Conservation (phyloP, 2,329 filamentous ascomycete species). For the Didymella segeticola region DNA sequence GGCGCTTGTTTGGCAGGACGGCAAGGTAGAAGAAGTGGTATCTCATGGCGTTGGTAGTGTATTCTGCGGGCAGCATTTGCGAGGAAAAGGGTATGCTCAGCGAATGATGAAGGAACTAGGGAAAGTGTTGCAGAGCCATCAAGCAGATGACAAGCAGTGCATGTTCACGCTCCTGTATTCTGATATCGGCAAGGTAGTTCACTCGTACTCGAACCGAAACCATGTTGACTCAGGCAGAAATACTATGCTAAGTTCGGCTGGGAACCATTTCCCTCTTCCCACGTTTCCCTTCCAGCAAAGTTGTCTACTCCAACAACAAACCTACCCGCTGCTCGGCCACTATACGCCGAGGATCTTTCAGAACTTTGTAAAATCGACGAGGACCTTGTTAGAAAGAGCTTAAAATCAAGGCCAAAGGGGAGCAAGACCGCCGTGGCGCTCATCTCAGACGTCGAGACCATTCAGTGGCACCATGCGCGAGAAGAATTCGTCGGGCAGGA, state of each 20-base stretch:
- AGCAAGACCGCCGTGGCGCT: constrained; percentile 67
- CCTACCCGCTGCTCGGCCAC: constrained; percentile 44
- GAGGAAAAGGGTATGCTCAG: constrained; percentile 77
- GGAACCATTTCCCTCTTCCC: constrained; percentile 74
- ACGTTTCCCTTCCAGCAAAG: constrained; percentile 57
- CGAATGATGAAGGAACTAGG: constrained; percentile 78
- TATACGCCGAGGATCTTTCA: constrained; percentile 68
- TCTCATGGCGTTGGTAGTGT: constrained; percentile 81
- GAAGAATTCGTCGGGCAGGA: constrained; percentile 78
- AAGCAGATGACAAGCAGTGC: constrained; percentile 51
- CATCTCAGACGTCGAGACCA: constrained; percentile 69
- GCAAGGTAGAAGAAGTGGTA: constrained; percentile 62
- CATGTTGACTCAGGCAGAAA: constrained; percentile 74
- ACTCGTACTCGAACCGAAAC: constrained; percentile 56
- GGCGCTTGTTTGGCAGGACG: constrained; percentile 54
- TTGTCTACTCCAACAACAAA: not conserved
- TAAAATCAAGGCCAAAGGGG: constrained; percentile 52
- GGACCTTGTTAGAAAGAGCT: constrained; percentile 61
- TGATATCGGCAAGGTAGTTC: constrained; percentile 70
- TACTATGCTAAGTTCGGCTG: constrained; percentile 84
- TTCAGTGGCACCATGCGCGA: constrained; percentile 79
- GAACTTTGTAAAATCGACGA: constrained; percentile 71
- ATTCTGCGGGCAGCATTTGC: constrained; percentile 71
- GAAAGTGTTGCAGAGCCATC: constrained; percentile 59
- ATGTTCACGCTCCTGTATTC: constrained; percentile 84